A percentile compares a stretch with the other conserved stretches of the same genome.
Evolutionary conservation across 2,329 filamentous ascomycete species (phyloP).

Genomic region (Teratosphaeria epicoccoides): DNA sequence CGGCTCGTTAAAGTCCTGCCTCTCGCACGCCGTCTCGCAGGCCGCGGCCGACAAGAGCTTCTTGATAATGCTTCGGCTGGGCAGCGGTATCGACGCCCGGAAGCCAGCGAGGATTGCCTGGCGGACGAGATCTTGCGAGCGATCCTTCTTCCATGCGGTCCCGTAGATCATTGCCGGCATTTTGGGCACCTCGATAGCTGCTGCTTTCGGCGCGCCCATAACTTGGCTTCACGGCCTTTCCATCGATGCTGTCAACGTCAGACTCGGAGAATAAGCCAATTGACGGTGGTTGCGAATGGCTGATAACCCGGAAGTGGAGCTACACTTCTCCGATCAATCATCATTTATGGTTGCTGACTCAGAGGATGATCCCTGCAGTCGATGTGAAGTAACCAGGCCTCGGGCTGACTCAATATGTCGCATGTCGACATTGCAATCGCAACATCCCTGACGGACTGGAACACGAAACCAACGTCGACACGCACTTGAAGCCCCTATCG

Average conservation of each 20-base stretch:
- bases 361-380: too few species aligned
- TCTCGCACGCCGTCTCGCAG: conserved; percentile 51
- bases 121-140: conserved; percentile 56
- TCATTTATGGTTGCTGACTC: too few species aligned
- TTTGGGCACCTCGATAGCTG: conserved; percentile 1
- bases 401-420: too few species aligned
- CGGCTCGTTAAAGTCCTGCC: conserved; percentile 46
- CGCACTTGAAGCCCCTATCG: too few species aligned
- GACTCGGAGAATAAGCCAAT: background rate
- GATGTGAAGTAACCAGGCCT: too few species aligned
- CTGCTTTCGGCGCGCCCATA: conserved; percentile 8
- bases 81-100: conserved; percentile 67
- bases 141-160: conserved; percentile 74
- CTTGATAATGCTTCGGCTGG: conserved; percentile 68
- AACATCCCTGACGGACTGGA: too few species aligned
- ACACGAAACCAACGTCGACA: too few species aligned
- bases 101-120: conserved; percentile 60
- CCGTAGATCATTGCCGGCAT: conserved; percentile 56
- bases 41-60: conserved; percentile 58
- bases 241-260: too few species aligned
- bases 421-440: too few species aligned
- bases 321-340: background rate
- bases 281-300: background rate
- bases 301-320: background rate
- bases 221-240: too few species aligned